phyloP scores from a whole-genome alignment of 2,329 filamentous ascomycete species.

The Colletotrichum filicis region DNA sequence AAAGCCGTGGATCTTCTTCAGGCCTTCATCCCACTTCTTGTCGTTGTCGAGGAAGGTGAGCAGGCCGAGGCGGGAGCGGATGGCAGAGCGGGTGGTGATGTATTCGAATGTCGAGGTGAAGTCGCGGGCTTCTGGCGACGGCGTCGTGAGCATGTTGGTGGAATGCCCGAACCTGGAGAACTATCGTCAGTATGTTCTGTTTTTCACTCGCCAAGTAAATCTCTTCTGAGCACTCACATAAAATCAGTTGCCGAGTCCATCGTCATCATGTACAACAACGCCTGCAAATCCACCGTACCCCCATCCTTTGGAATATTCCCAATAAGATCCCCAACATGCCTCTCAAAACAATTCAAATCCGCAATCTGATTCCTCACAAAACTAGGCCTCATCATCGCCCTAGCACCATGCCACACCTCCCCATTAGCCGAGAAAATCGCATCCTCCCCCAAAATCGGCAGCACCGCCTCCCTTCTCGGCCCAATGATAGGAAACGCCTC shows the following conservation, averaged over 20 bases:
- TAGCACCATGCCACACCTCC: constrained; percentile 60
- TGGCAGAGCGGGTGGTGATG: constrained; percentile 51
- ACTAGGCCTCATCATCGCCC: constrained; percentile 63
- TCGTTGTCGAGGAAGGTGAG: constrained; percentile 48
- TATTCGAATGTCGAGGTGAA: constrained; percentile 63
- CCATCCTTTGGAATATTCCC: constrained; percentile 67
- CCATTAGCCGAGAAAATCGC: constrained; percentile 68
- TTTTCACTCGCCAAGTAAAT: not conserved
- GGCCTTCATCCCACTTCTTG: constrained; percentile 49
- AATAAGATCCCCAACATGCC: constrained; percentile 72
- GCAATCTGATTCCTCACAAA: constrained; percentile 67
- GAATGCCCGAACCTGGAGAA: constrained; percentile 52
- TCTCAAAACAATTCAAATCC: constrained; percentile 77
- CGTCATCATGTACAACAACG: constrained; percentile 72
- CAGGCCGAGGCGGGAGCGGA: constrained; percentile 53
- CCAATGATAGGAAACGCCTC: constrained; percentile 61
- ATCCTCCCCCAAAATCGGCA: constrained; percentile 57
- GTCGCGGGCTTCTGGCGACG: constrained; percentile 48
- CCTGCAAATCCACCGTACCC: constrained; percentile 68
- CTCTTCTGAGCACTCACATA: constrained; percentile 47
- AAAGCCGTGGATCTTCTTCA: constrained; percentile 56
- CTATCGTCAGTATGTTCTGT: constrained; percentile 33
- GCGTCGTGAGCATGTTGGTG: constrained; percentile 50
- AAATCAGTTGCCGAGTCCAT: constrained; percentile 77
- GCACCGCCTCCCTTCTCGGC: constrained; percentile 48